These are phyloP conservation scores for Pseudognaphalium luteoalbum DNA, from an alignment of 129 eudicot genomes.

Conservation along the genomic window DNA sequence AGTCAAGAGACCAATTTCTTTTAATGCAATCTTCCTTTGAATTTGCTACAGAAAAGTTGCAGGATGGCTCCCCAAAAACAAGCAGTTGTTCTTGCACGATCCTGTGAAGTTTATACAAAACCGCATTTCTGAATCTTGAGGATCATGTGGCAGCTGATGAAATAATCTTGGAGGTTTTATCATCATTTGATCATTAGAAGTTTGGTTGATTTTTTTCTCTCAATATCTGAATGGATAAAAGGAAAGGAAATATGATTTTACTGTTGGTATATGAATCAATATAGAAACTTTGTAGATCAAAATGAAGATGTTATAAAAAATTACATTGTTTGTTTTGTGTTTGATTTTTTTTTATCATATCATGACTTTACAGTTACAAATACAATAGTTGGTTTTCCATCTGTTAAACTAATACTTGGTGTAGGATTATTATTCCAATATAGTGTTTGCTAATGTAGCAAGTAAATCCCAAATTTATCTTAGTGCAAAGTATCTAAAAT, in stretches of 20 bases:
- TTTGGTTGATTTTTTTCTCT: slow-evolving; percentile 10
- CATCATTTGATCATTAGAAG: slow-evolving; percentile 5
- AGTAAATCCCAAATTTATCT: no score
- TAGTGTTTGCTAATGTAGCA: neutral
- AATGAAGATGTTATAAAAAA: slow-evolving; percentile 20
- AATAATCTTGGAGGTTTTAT: slow-evolving; percentile 23
- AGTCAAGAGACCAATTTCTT: slow-evolving; percentile 11
- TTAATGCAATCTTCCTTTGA: neutral
- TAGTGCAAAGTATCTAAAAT: no score
- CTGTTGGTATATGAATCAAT: slow-evolving; percentile 29
- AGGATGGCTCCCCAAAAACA: slow-evolving; percentile 44
- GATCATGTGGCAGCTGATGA: slow-evolving; percentile 7
- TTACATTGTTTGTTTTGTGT: slow-evolving; percentile 20
- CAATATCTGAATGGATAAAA: slow-evolving; percentile 5
- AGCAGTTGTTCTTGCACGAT: slow-evolving; percentile 64
- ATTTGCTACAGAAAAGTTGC: slow-evolving; percentile 49
- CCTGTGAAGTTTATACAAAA: slow-evolving; percentile 39
- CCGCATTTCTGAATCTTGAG: slow-evolving; percentile 1
- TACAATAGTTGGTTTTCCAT: neutral
- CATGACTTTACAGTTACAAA: neutral
- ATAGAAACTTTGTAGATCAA: slow-evolving; percentile 39
- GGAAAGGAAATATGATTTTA: neutral
- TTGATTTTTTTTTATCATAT: slow-evolving; percentile 21
- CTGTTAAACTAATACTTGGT: neutral
- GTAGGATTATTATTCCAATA: no score